phyloP scores from a whole-genome alignment of 306 rosid species.

The Quercus variabilis region DNA sequence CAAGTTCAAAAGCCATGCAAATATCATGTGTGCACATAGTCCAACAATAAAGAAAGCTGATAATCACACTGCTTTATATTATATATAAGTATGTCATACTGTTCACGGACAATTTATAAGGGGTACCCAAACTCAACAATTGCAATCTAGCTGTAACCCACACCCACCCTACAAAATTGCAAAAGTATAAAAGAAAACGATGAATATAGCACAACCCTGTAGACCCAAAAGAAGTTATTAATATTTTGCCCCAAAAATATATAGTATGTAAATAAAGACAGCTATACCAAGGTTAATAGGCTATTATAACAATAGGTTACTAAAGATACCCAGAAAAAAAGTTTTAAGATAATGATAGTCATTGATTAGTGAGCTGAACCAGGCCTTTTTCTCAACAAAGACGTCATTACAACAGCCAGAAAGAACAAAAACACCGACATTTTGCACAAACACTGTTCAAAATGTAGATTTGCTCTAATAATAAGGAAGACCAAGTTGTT shows the following conservation, averaged over 20 bases:
- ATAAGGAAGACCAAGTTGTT: neutral
- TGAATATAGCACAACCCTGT: neutral
- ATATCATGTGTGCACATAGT: neutral
- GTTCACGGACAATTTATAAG: neutral
- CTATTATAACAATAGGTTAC: neutral
- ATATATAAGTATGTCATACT: neutral
- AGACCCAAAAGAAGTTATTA: too few relatives aligned
- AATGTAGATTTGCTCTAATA: neutral
- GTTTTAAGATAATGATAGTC: neutral
- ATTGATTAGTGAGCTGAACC: neutral
- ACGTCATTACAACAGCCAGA: neutral
- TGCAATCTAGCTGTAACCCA: slow-evolving; percentile 16
- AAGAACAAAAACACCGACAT: slow-evolving; percentile 36
- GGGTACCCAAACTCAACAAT: slow-evolving; percentile 3
- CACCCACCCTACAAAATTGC: slow-evolving; percentile 14
- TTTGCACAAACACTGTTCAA: slow-evolving; percentile 5
- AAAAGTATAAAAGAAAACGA: neutral
- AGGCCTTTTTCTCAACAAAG: neutral
- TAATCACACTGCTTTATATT: neutral
- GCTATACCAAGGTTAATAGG: neutral
- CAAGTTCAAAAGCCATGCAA: neutral
- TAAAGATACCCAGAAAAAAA: neutral
- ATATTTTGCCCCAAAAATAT: too few relatives aligned
- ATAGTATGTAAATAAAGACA: neutral
- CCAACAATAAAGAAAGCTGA: neutral